phyloP scores from a whole-genome alignment of 805 yeast genomes.

The Yamadazyma scolyti region DNA sequence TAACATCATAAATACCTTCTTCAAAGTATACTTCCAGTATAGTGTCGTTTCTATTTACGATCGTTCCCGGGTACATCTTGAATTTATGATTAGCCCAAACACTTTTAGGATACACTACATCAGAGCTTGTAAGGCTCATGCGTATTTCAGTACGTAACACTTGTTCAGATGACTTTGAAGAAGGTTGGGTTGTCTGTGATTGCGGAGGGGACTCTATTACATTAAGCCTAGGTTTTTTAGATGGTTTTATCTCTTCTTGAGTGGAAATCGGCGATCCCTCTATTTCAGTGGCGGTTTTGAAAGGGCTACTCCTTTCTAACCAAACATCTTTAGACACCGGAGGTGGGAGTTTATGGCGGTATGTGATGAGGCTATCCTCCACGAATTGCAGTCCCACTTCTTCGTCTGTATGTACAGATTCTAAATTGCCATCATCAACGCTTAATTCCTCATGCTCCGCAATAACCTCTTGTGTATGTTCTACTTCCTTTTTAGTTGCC shows the following conservation, averaged over 20 bases:
- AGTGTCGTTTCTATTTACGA: constrained; percentile 24
- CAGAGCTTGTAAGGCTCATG: constrained; percentile 7
- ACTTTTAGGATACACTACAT: constrained; percentile 17
- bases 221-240: background rate
- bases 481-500: constrained; percentile 30
- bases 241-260: background rate
- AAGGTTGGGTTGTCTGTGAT: no score
- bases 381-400: constrained; percentile 5
- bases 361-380: constrained; percentile 26
- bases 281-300: constrained; percentile 2
- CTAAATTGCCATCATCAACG: constrained; percentile 5
- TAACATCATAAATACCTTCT: constrained; percentile 34
- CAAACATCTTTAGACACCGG: no score
- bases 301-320: constrained; percentile 3
- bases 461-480: constrained; percentile 20
- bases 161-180: background rate
- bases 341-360: constrained; percentile 12
- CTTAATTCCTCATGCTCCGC: background rate
- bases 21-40: constrained; percentile 34
- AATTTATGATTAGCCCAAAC: constrained; percentile 55
- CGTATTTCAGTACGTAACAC: constrained; percentile 12
- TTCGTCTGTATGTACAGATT: constrained; percentile 11
- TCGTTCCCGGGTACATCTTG: constrained; percentile 48
- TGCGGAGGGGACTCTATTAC: background rate
- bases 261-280: background rate